Conservation (phyloP, 345 rosid species). For the Sonneratia alba region DNA sequence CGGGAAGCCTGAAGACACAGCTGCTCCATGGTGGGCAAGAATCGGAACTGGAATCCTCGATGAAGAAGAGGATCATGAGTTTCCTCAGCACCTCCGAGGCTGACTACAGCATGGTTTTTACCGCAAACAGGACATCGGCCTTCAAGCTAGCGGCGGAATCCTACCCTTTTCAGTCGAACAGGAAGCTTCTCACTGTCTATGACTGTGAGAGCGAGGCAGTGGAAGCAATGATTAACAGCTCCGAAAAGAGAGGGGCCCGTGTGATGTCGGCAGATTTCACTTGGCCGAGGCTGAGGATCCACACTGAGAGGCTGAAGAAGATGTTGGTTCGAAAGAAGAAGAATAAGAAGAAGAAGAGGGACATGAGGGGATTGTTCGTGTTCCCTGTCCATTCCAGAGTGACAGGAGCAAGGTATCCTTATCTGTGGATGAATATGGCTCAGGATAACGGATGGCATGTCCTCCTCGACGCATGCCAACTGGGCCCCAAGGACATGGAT, state of each 20-base stretch:
- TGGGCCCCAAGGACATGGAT: constrained; percentile 94
- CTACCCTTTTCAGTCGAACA: constrained; percentile 59
- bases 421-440: constrained; percentile 78
- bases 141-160: constrained; percentile 83
- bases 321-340: constrained; percentile 47
- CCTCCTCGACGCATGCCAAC: constrained; percentile 80
- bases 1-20: constrained; percentile 69
- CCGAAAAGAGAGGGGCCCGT: constrained; percentile 67
- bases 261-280: constrained; percentile 74
- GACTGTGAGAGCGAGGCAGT: constrained; percentile 87
- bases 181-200: constrained; percentile 67
- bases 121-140: constrained; percentile 84
- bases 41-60: constrained; percentile 52
- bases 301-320: constrained; percentile 50
- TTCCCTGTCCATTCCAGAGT: constrained; percentile 86
- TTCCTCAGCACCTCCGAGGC: constrained; percentile 65
- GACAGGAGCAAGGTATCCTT: constrained; percentile 83
- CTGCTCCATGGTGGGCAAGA: constrained; percentile 66
- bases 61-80: constrained; percentile 66
- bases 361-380: constrained; percentile 68
- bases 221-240: constrained; percentile 48
- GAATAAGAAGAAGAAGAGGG: constrained; percentile 33
- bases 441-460: constrained; percentile 91
- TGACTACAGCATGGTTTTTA: constrained; percentile 82
- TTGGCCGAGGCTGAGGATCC: constrained; percentile 80